A percentile compares a stretch with the other conserved stretches of the same genome.
These are phyloP conservation scores for Berkeleyomyces basicola DNA, from an alignment of 2,329 filamentous ascomycete genomes.

Conservation along the genomic window DNA sequence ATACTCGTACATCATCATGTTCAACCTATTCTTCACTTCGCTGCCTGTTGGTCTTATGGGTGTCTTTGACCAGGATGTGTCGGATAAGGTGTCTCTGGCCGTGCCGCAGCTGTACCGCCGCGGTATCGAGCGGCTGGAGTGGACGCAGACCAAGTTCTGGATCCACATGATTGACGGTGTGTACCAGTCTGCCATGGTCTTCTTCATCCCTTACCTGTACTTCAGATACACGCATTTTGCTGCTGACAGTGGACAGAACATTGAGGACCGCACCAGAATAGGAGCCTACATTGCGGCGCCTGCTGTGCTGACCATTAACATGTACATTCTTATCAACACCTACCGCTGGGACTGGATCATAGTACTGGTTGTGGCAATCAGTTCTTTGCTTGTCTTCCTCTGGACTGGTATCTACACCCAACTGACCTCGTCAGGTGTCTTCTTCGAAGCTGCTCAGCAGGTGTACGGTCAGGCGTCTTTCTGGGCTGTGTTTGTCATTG, in stretches of 20 bases:
- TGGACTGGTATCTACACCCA: constrained; percentile 79
- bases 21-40: constrained; percentile 94
- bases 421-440: constrained; percentile 30
- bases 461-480: constrained; percentile 70
- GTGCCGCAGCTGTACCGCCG: constrained; percentile 91
- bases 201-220: constrained; percentile 83
- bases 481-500: constrained; percentile 70
- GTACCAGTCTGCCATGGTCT: constrained; percentile 87
- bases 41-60: constrained; percentile 90
- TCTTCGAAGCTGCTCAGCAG: constrained; percentile 65
- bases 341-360: constrained; percentile 99
- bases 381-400: constrained; percentile 76
- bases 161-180: constrained; percentile 87
- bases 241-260: constrained; percentile 53
- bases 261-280: constrained; percentile 68
- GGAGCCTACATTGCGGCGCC: constrained; percentile 76
- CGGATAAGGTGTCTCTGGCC: constrained; percentile 80
- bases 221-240: constrained; percentile 45
- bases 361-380: constrained; percentile 63
- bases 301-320: constrained; percentile 75
- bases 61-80: constrained; percentile 91
- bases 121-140: constrained; percentile 90
- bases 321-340: constrained; percentile 88
- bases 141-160: constrained; percentile 96
- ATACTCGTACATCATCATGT: constrained; percentile 92